Evolutionary conservation across 768 basidiomycete species (phyloP).

Genomic region (Daedaleopsis sinensis): DNA sequence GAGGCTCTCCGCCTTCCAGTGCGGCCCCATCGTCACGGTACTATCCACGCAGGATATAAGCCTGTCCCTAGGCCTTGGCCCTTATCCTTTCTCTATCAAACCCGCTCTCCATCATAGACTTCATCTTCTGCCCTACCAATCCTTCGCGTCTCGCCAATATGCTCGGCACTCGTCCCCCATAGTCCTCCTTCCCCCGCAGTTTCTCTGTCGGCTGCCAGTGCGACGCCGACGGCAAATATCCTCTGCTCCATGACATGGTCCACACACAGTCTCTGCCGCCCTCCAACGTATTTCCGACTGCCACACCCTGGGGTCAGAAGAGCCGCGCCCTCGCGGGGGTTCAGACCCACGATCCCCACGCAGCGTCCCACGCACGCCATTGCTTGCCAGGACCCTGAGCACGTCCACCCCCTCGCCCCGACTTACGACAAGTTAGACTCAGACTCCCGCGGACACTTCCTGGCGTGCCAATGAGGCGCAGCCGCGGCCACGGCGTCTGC

Average conservation of each 20-base stretch:
- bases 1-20: too few species aligned
- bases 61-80: too few species aligned
- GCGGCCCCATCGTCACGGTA: too few species aligned
- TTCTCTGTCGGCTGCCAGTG: neutral
- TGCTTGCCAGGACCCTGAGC: neutral
- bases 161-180: neutral
- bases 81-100: too few species aligned
- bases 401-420: neutral
- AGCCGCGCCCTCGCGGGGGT: neutral
- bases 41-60: too few species aligned
- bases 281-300: neutral
- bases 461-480: neutral
- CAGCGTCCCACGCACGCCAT: neutral
- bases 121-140: neutral
- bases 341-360: neutral
- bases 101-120: too few species aligned
- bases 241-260: neutral
- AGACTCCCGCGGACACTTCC: neutral
- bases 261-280: neutral
- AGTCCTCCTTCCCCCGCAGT: neutral
- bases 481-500: neutral
- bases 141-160: neutral
- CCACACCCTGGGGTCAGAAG: neutral
- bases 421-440: too few species aligned
- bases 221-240: neutral